Base-by-base conservation (phyloP, 2,329 filamentous ascomycete species). In the Aspergillus ustus region DNA sequence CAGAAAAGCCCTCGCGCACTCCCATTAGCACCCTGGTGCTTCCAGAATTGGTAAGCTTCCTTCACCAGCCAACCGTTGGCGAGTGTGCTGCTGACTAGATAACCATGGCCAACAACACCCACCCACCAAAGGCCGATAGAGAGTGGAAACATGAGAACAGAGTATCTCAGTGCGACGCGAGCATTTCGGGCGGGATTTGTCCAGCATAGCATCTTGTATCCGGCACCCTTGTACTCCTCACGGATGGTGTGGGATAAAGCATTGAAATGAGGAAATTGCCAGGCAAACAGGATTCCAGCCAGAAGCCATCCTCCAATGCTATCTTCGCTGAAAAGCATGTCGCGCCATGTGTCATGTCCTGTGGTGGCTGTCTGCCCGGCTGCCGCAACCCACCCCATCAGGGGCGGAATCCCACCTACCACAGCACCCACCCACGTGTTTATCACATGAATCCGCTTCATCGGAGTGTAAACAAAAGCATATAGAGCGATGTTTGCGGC, bases 231-330 rank as follows among this genome's bases (percentile, higher is more conserved):
- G 82, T 99, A 99, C 75, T 99, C 95, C 8, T 96, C 89, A 20
- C 92, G 85, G 63, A 98, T 96, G 4, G 87, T 83, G 86, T 94
- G 96, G 51, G 91, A 93, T 22, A 99, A 83, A 1, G 93, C 90
- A 84, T 97, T 98, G 81, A 99, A 99, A 79, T 99, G 95, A 3
- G 95, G 93, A 73, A 99, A 98, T 74, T 99, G 94, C 95, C 95
- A 99, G 13, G 93, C 90, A 68, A 97, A 96, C 5, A 99, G 82
- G 7, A 98, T 80, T 0, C 85, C 87, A 1, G 92, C 94, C 15
- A 97, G 82, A 0, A 98, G 80, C 95, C 95, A 99, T 4, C 94
- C 95, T 5, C 95, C 95, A 11, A 88, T 79, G 28, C 82, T 84
- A 75, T 87, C 71, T 75, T 89, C 74, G 71, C 91, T 89, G 60